Conservation (phyloP, 1,139 yeast species). For the Candida sp. region DNA sequence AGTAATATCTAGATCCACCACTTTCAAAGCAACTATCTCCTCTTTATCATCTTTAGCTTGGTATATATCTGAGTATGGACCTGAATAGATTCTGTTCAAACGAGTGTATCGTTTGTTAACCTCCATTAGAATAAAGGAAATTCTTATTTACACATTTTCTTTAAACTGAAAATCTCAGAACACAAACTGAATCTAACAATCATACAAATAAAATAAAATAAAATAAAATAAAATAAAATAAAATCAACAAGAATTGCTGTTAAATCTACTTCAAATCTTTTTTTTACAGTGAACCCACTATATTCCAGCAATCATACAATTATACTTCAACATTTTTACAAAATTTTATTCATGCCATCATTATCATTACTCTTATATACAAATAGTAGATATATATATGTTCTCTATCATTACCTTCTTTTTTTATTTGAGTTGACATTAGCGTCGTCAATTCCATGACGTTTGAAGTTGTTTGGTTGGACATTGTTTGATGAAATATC, state of each 20-base stretch:
- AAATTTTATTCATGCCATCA: neutral
- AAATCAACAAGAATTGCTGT: no score
- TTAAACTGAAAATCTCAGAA: no score
- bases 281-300: no score
- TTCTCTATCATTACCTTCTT: neutral
- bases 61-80: slow-evolving; percentile 36
- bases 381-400: neutral
- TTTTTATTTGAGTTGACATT: slow-evolving; percentile 3
- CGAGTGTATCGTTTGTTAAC: slow-evolving; percentile 13
- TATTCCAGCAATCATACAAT: no score
- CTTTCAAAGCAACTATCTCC: slow-evolving; percentile 29
- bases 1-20: slow-evolving; percentile 36
- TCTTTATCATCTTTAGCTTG: slow-evolving; percentile 15
- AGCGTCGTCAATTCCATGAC: slow-evolving; percentile 22
- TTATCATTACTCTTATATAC: slow-evolving; percentile 1
- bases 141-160: neutral
- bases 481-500: slow-evolving; percentile 47
- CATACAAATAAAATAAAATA: no score
- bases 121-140: neutral
- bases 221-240: no score
- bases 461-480: slow-evolving; percentile 12
- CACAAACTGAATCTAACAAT: no score
- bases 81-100: slow-evolving; percentile 25
- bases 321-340: no score
- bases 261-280: no score